Conservation (phyloP, 441 rosid species). For the Sinapis alba region DNA sequence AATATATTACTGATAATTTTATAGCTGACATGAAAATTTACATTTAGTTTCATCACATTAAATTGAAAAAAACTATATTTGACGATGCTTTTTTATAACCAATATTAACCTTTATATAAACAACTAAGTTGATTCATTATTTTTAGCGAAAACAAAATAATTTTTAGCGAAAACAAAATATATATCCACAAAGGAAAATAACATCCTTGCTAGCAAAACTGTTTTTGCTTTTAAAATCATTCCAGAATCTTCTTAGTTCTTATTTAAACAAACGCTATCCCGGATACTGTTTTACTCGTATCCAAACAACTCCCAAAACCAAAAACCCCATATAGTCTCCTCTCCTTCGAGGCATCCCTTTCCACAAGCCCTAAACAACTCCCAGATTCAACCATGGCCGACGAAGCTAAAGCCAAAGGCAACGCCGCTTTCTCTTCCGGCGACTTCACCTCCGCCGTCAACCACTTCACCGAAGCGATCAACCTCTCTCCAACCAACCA, state of each 20-base stretch:
- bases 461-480: constrained; percentile 84
- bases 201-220: background rate
- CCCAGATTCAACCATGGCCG: constrained; percentile 62
- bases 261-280: background rate
- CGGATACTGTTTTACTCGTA: background rate
- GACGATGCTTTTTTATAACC: too few relatives aligned
- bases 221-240: background rate
- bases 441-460: constrained; percentile 64
- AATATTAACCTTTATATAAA: too few relatives aligned
- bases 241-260: background rate
- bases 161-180: too few relatives aligned
- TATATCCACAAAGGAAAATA: background rate
- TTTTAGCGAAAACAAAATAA: too few relatives aligned
- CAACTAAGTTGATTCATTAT: too few relatives aligned
- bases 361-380: constrained; percentile 15
- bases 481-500: constrained; percentile 72
- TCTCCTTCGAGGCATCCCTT: constrained; percentile 3
- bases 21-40: too few relatives aligned
- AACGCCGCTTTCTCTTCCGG: constrained; percentile 95
- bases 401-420: constrained; percentile 94
- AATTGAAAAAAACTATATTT: too few relatives aligned
- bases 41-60: too few relatives aligned
- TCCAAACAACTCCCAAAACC: constrained; percentile 10
- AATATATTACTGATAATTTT: too few relatives aligned
- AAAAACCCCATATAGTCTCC: constrained; percentile 25